Base-by-base conservation (phyloP, 306 rosid species). In the Carpinus viminea region DNA sequence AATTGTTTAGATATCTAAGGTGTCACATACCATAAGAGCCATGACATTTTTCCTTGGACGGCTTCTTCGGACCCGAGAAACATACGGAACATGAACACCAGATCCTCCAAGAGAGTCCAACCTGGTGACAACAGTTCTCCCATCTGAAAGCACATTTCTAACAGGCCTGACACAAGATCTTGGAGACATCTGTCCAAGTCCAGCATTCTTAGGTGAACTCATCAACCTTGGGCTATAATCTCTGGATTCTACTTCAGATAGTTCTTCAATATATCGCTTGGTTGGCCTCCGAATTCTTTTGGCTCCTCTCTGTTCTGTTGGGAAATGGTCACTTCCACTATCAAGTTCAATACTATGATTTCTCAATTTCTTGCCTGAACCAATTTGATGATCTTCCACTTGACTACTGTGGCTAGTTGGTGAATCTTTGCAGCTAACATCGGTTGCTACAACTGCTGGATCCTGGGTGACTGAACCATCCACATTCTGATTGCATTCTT, bases 201-300 rank as follows among this genome's bases (percentile, higher is more conserved):
- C 91, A 26, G 47, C 28, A 69, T 43, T 82, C 85, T 74, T 90
- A 78, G 83, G 74, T 66, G 88, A 84, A 76, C 80, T 65, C 28
- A 68, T 76, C 72, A 74, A 84, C 79, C 86, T 90, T 65, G 77
- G 91, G 78, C 72, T 79, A 74, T 28, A 72, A 72, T 93, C 97
- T 89, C 87, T 85, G 51, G 86, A 86, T 79, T 93, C 98, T 76
- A 54, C 87, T 87, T 91, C 96, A 69, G 99, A 93, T 76, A 91
- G 93, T 81, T 95, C 99, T 91, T 95, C 99, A 85, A 95, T 95
- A 80, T 95, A 95, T 88, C 99, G 86, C 86, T 76, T 93, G 7
- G 99, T 95, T 74, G 99, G 99, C 88, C 88, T 95, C 68, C 99
- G 87, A 48, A 93, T 78, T 86, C 99, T 90, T 89, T 95, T 95